Percentiles rank a stretch among this genome's conserved stretches.
These are phyloP conservation scores for Sporothrix dimorphospora DNA, from an alignment of 2,329 filamentous ascomycete species.

Conservation along the genomic window DNA sequence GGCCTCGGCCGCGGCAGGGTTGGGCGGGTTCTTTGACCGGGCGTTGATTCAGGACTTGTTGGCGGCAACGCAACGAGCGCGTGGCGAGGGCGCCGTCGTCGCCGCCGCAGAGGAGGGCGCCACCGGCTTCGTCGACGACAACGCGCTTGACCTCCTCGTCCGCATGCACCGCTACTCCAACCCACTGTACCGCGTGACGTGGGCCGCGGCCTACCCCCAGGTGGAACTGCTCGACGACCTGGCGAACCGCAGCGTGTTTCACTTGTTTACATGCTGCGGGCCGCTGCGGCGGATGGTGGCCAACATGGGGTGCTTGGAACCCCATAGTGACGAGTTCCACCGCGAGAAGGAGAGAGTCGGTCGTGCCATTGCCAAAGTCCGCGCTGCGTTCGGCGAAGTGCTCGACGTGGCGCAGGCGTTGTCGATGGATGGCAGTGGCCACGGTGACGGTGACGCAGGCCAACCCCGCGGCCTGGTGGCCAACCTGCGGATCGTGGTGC, in stretches of 20 bases:
- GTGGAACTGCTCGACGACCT: conserved; percentile 12
- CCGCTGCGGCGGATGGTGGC: neutral
- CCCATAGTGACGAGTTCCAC: neutral
- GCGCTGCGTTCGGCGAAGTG: neutral
- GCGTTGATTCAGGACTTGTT: neutral
- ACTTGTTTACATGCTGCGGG: neutral
- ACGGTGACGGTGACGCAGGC: neutral
- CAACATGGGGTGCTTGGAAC: neutral
- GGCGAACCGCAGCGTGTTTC: conserved; percentile 10
- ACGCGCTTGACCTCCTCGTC: neutral
- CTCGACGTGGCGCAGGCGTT: neutral
- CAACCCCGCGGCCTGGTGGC: neutral
- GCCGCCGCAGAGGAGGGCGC: neutral
- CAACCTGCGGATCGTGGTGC: conserved; percentile 4
- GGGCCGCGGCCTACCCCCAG: conserved; percentile 7
- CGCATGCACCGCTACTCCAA: conserved; percentile 8
- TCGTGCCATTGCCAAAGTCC: neutral
- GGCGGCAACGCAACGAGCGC: neutral
- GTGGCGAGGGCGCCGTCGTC: neutral
- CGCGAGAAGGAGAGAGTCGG: neutral
- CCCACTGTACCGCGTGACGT: conserved; percentile 8
- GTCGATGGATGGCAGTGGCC: neutral
- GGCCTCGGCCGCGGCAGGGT: neutral
- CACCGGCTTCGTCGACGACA: neutral
- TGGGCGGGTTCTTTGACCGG: neutral